These are phyloP conservation scores for Dunaliella primolecta DNA, from an alignment of 139 green algal genomes.

Conservation along the genomic window DNA sequence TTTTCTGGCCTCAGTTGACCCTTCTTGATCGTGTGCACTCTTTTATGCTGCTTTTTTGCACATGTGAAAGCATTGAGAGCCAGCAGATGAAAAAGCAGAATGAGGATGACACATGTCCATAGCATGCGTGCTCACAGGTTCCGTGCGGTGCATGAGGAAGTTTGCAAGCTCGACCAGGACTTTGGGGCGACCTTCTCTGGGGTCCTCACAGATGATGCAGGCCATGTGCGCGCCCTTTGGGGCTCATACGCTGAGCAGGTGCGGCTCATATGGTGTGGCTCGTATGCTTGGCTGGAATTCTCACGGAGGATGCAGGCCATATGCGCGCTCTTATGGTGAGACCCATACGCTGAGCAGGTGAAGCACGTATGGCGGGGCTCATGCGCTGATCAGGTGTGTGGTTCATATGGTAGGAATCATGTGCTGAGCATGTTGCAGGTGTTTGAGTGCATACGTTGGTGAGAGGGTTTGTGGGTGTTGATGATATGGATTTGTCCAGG, in stretches of 20 bases:
- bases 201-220: constrained; percentile 69
- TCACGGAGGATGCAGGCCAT: constrained; percentile 63
- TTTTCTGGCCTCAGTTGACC: too few relatives aligned
- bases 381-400: not conserved
- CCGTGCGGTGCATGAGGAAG: constrained; percentile 88
- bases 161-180: constrained; percentile 88
- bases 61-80: too few relatives aligned
- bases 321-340: constrained; percentile 80
- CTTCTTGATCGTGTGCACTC: too few relatives aligned
- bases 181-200: constrained; percentile 81
- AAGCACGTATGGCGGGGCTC: not conserved
- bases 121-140: constrained; percentile 36
- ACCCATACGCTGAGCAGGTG: constrained; percentile 75
- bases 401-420: not conserved
- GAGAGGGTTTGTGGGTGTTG: too few relatives aligned
- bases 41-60: too few relatives aligned
- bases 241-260: constrained; percentile 78
- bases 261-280: not conserved
- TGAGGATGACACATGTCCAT: too few relatives aligned
- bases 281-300: constrained; percentile 56
- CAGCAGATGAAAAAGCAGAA: too few relatives aligned
- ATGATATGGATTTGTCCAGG: too few relatives aligned
- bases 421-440: too few relatives aligned
- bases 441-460: too few relatives aligned
- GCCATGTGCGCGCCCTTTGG: constrained; percentile 73